Evolutionary conservation across 2,329 filamentous ascomycete species (phyloP).

Genomic region (Drechmeria coniospora): DNA sequence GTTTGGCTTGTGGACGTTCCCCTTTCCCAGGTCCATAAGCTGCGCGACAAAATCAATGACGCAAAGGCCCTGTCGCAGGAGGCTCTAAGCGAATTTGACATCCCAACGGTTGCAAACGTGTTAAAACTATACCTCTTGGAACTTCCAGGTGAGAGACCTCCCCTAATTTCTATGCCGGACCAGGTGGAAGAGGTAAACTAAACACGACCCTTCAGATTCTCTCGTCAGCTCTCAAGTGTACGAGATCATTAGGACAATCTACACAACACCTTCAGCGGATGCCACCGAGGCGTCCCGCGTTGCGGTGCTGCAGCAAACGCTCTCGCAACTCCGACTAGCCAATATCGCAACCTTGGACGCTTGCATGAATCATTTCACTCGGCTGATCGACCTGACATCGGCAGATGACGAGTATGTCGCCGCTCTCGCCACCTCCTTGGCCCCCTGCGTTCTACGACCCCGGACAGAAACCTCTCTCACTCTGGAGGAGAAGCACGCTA

Average conservation of each 20-base stretch:
- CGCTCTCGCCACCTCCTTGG: slow-evolving; percentile 57
- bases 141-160: slow-evolving; percentile 56
- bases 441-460: slow-evolving; percentile 77
- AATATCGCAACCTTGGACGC: slow-evolving; percentile 99
- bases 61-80: slow-evolving; percentile 67
- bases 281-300: slow-evolving; percentile 65
- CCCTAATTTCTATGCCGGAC: too few species aligned
- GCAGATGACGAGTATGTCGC: slow-evolving; percentile 78
- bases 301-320: slow-evolving; percentile 84
- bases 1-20: slow-evolving; percentile 95
- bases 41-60: slow-evolving; percentile 72
- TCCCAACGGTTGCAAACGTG: slow-evolving; percentile 83
- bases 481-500: slow-evolving; percentile 87
- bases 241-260: slow-evolving; percentile 96
- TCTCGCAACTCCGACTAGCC: slow-evolving; percentile 83
- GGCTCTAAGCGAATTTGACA: slow-evolving; percentile 72
- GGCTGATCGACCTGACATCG: slow-evolving; percentile 89
- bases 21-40: slow-evolving; percentile 65
- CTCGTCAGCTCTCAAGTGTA: slow-evolving; percentile 96
- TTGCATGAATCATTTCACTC: slow-evolving; percentile 94
- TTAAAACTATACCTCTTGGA: slow-evolving; percentile 91
- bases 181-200: too few species aligned
- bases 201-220: slow-evolving; percentile 48
- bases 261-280: slow-evolving; percentile 66
- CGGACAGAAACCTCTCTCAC: slow-evolving; percentile 78